These are phyloP conservation scores for Suhomyces coccinellae DNA, from an alignment of 1,139 yeast species.

Conservation along the genomic window DNA sequence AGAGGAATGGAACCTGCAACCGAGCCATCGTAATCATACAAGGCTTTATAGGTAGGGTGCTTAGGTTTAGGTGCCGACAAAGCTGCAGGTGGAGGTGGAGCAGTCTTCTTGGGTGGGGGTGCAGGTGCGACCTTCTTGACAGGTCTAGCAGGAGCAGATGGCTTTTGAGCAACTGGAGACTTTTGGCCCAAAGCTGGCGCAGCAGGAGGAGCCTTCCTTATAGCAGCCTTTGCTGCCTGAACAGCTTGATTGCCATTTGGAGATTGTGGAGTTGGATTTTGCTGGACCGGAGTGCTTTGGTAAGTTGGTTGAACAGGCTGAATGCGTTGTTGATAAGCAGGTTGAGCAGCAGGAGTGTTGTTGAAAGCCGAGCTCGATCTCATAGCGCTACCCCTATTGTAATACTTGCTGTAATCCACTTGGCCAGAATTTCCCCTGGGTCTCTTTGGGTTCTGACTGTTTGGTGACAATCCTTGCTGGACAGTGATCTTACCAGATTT, in stretches of 20 bases:
- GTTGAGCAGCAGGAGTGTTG: conserved; percentile 8
- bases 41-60: conserved; percentile 79
- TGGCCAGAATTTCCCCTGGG: conserved; percentile 52
- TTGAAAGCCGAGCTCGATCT: conserved; percentile 11
- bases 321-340: conserved; percentile 9
- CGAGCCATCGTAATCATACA: conserved; percentile 86
- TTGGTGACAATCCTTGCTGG: conserved; percentile 75
- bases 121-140: conserved; percentile 39
- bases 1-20: conserved; percentile 82
- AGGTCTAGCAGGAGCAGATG: conserved; percentile 26
- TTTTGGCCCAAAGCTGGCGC: conserved; percentile 10
- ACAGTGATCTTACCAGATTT: conserved; percentile 89
- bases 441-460: conserved; percentile 65
- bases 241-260: conserved; percentile 8
- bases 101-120: conserved; percentile 37
- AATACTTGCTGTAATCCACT: conserved; percentile 48
- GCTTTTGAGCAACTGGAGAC: conserved; percentile 12
- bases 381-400: conserved; percentile 30
- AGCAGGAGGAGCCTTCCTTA: conserved; percentile 8
- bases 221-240: conserved; percentile 14
- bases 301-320: conserved; percentile 10
- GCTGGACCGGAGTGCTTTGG: conserved; percentile 14
- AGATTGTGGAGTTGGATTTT: conserved; percentile 11
- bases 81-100: conserved; percentile 49
- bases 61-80: conserved; percentile 59